Evolutionary conservation across 371 early-diverging fungal genomes (phyloP), one percentile per base, ranked within the genome.

Genomic region (Mortierella sp.): DNA sequence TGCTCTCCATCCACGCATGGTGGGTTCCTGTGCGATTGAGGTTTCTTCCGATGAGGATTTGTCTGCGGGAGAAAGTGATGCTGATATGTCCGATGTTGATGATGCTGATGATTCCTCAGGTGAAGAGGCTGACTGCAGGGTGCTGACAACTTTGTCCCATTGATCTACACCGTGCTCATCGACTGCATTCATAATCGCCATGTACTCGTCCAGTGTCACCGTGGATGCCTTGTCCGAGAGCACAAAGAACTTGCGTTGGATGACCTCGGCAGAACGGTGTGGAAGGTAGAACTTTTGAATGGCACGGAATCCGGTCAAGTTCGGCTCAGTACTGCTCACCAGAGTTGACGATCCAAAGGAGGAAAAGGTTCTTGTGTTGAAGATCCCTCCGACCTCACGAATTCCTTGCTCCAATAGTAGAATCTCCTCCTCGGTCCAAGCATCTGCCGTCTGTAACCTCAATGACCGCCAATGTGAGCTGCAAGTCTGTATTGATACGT

Each of bases 171-270:
- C 69, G 46, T 53, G 45, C 37, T 56, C 21, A 41, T 76, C 76
- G 8, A 76, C 76, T 2, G 69, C 65, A 19, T 69, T 58, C 76
- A 68, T 56, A 47, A 76, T 64, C 1, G 69, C 54, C 65, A 61
- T 68, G 55, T 76, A 76, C 37, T 76, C 76, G 13, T 60, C 49
- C 25, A 76, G 27, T 13, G 65, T 76, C 41, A 76, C 76, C 22
- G 46, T 37, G 9, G 57, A 50, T 12, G 69, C 65, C 51, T 68
- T 76, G 41, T 76, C 69, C 7, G 76, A 76, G 40, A 76, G 49
- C 52, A 61, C 54, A 61, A 68, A 69, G 58, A 50, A 76, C 55
- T 69, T 68, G 14, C 53, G 56, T 44, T 68, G 64, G 14, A 76
- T 8, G 0, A 48, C n/a, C 0, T 49, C 44, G 0, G 64, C 10